phyloP scores from a whole-genome alignment of 495 filamentous ascomycete genomes.

The Hypoxylon perforatum region DNA sequence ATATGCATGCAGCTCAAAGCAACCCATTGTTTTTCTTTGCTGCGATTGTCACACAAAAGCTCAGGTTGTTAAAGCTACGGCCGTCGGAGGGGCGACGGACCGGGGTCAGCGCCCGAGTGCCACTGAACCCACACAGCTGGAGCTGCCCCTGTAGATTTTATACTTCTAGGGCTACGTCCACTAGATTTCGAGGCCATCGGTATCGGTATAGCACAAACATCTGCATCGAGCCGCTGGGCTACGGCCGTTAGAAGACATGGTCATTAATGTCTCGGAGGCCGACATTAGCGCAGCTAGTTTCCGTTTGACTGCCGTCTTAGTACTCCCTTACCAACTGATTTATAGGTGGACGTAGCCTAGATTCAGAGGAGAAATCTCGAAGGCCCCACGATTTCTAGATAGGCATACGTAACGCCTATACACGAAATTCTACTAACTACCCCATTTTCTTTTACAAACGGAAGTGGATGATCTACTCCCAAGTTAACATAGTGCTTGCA shows the following conservation, averaged over 20 bases:
- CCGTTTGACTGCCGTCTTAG: neutral
- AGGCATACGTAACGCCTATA: neutral
- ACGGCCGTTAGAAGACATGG: neutral
- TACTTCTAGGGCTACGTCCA: neutral
- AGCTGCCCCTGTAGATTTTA: neutral
- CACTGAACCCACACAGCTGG: neutral
- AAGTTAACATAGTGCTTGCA: conserved; percentile 5
- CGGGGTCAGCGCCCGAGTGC: conserved; percentile 12
- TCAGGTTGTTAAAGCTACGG: conserved; percentile 3
- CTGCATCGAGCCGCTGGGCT: conserved; percentile 1
- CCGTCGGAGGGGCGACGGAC: conserved; percentile 35
- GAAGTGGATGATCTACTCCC: neutral
- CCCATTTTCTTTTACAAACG: neutral
- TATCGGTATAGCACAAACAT: neutral
- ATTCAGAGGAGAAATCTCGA: too few species aligned
- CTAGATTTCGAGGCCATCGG: neutral
- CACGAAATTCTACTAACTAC: neutral
- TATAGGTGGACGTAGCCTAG: too few species aligned
- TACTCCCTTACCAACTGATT: too few species aligned
- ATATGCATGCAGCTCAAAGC: neutral
- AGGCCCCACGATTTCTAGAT: conserved; percentile 1
- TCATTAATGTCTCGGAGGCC: conserved; percentile 5
- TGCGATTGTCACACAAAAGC: conserved; percentile 6
- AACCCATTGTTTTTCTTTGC: conserved; percentile 22
- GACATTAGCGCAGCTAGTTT: conserved; percentile 5